phyloP scores from a whole-genome alignment of 768 basidiomycete genomes.

The Tulasnella calospora region DNA sequence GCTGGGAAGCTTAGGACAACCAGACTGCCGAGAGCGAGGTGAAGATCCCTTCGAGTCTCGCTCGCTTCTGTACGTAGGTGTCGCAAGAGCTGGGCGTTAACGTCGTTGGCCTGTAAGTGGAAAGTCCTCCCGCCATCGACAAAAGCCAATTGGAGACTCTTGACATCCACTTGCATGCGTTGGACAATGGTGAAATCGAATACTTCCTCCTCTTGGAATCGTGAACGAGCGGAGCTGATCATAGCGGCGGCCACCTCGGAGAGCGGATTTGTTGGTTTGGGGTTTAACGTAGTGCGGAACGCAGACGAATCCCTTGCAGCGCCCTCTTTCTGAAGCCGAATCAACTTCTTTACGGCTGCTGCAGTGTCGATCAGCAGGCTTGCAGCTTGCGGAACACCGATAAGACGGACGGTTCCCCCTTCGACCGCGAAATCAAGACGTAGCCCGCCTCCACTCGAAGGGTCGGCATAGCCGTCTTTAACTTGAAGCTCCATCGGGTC shows the following conservation, averaged over 20 bases:
- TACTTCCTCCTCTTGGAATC: conserved; percentile 62
- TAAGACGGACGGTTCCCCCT: conserved; percentile 61
- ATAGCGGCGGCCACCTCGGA: conserved; percentile 84
- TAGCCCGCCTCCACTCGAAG: conserved; percentile 41
- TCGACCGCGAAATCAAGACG: conserved; percentile 70
- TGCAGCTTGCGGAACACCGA: conserved; percentile 68
- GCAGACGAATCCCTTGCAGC: conserved; percentile 74
- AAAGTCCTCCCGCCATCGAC: conserved; percentile 79
- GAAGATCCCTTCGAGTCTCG: conserved; percentile 58
- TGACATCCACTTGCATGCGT: conserved; percentile 61
- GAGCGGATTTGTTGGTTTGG: conserved; percentile 72
- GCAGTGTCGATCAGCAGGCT: conserved; percentile 70
- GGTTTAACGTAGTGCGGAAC: conserved; percentile 65
- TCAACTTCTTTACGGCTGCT: conserved; percentile 67
- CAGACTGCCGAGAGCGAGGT: conserved; percentile 70
- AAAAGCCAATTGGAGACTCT: conserved; percentile 60
- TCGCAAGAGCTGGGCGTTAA: conserved; percentile 67
- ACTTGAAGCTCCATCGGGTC: conserved; percentile 72
- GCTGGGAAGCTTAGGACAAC: conserved; percentile 64
- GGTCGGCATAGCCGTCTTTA: conserved; percentile 75
- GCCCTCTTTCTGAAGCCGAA: conserved; percentile 67
- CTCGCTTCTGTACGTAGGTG: conserved; percentile 48
- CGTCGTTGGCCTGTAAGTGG: conserved; percentile 61
- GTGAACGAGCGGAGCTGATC: conserved; percentile 64
- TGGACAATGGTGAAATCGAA: conserved; percentile 62